Conservation (phyloP, 345 rosid species). For the Streptanthus diversifolius region DNA sequence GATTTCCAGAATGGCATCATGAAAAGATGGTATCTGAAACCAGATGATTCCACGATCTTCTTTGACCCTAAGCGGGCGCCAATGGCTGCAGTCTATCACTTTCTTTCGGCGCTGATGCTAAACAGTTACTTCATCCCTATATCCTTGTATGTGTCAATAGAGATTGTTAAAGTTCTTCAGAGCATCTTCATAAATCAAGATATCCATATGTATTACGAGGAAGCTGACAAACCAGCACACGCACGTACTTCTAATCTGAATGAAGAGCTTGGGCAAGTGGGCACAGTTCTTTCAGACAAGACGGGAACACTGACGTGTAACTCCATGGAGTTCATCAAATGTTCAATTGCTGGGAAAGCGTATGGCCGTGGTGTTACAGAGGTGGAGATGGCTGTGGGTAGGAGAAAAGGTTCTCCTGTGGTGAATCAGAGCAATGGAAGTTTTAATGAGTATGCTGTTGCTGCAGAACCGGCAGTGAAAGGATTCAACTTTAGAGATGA, state of each 20-base stretch:
- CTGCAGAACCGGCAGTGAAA: slow-evolving; percentile 45
- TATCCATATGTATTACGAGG: slow-evolving; percentile 80
- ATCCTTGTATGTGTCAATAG: slow-evolving; percentile 90
- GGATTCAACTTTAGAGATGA: slow-evolving; percentile 91
- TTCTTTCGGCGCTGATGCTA: slow-evolving; percentile 70
- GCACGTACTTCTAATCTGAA: slow-evolving; percentile 95
- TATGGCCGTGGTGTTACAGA: slow-evolving; percentile 85
- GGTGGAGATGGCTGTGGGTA: slow-evolving; percentile 65
- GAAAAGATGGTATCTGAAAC: slow-evolving; percentile 87
- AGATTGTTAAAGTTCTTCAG: slow-evolving; percentile 90
- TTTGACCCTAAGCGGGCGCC: slow-evolving; percentile 57
- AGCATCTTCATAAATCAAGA: slow-evolving; percentile 84
- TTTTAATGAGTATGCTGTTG: slow-evolving; percentile 24
- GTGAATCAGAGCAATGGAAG: slow-evolving; percentile 31
- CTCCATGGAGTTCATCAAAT: slow-evolving; percentile 97
- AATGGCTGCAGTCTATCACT: slow-evolving; percentile 60
- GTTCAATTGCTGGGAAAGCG: slow-evolving; percentile 82
- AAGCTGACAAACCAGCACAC: slow-evolving; percentile 76
- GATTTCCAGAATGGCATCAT: slow-evolving; percentile 57
- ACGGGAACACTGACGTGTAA: slow-evolving; percentile 97
- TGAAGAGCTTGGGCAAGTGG: slow-evolving; percentile 96
- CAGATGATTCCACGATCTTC: slow-evolving; percentile 49
- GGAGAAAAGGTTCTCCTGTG: slow-evolving; percentile 53
- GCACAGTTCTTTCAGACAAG: slow-evolving; percentile 91
- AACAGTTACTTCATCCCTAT: slow-evolving; percentile 80